Conservation (phyloP, 2,329 filamentous ascomycete genomes). For the Colletotrichum sp. region DNA sequence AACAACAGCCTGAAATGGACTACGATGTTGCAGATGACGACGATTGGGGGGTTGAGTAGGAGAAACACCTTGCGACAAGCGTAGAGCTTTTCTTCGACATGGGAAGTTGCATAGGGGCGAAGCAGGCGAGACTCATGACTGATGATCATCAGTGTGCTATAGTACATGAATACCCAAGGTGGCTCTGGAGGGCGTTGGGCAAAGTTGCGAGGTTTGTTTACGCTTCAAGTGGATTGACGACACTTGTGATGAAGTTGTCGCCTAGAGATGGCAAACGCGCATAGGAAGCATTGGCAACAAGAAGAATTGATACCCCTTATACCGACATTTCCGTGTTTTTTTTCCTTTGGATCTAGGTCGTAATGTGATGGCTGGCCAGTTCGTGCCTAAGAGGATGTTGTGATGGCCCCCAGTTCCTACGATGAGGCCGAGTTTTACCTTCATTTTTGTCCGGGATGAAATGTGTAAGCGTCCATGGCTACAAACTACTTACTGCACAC, state of each 20-base stretch:
- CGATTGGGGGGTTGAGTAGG: constrained; percentile 42
- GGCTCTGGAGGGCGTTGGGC: neutral
- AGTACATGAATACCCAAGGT: neutral
- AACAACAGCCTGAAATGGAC: constrained; percentile 50
- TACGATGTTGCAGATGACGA: constrained; percentile 60
- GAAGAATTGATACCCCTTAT: neutral
- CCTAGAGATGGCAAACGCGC: neutral
- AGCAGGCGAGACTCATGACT: neutral
- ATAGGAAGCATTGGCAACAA: neutral
- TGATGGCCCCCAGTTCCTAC: neutral
- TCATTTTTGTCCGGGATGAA: neutral
- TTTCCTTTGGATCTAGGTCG: neutral
- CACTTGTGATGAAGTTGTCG: neutral
- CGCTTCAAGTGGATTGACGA: neutral
- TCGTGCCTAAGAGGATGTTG: neutral
- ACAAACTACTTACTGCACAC: neutral
- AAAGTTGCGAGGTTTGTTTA: neutral
- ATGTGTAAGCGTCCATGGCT: neutral
- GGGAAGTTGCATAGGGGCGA: neutral
- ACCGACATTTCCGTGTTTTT: neutral
- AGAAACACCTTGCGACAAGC: neutral
- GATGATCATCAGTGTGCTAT: neutral
- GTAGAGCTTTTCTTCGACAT: neutral
- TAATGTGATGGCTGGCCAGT: neutral
- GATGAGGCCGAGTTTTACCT: neutral